Evolutionary conservation across 2,329 filamentous ascomycete genomes (phyloP), one percentile per base, ranked within the genome.

Genomic region (Macrophomina tecta): DNA sequence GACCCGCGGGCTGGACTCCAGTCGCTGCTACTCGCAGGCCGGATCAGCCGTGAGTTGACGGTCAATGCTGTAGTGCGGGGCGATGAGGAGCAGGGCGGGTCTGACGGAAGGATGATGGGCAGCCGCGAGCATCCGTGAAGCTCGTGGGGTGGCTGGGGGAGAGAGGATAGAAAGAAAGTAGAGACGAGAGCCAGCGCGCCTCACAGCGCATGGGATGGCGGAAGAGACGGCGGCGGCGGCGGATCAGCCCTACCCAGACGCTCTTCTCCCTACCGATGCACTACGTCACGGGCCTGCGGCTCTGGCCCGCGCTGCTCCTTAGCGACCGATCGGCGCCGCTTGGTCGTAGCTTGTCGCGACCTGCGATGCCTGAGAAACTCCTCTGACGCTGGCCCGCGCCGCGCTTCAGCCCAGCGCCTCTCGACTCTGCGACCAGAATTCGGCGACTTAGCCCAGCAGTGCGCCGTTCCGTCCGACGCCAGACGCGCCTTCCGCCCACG

Each of bases 321-420:
- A 49, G 58, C 58, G 42, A 36, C 42, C 16, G 58, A 62, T 62
- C 58, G 58, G 45, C 58, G 58, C 58, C 42, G 45, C 58, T 62
- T 62, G 58, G 45, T 62, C 58, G 58, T 62, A 49, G 58, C 58
- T 62, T 62, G 58, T 62, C 58, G 58, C 58, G 45, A 62, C 58
- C n/a, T 38, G 32, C 51, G 30, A 55, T 32, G 16, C 32, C 30
- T 32, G 38, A 34, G 11, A 34, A n/a, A 11, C n/a, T 55, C 52
- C 53, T 28, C 34, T 23, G 23, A 28, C 53, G 23, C 36, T 18
- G 30, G 18, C 34, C 23, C 36, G 12, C 36, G 36, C 53, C 34
- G 23, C 6, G 36, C 6, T 28, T 8, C 14, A 58, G 7, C 30
- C 3, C 45, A n/a, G 28, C 30, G n/a, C 45, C 16, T 49, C 16